Base-by-base conservation (phyloP, 352 stramenopile species). In the Phytophthora sp. region DNA sequence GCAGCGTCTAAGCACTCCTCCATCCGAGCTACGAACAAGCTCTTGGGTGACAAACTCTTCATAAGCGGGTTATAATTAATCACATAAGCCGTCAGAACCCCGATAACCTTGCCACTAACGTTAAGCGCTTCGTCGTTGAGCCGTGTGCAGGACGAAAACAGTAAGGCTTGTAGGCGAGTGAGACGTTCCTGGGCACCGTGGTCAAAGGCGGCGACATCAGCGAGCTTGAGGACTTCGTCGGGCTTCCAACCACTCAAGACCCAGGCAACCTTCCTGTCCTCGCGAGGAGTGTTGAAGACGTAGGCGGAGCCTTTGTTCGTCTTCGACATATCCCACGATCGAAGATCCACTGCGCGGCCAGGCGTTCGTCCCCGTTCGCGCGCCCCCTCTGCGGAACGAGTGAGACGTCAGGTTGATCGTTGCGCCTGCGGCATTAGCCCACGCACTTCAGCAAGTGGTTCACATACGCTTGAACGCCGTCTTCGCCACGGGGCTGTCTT, bases 381-480 rank as follows among this genome's bases (percentile, higher is more conserved):
- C 63, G 0, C 52, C 72, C 1, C 75, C 69, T 11, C 63, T 65
- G 0, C 63, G 51, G 15, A 77, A 77, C 2, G 49, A 77, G 41
- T 79, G 66, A 1, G 69, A 79, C 0, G 56, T 71, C 15, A 79
- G 33, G 12, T 58, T 54, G 13, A 50, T 47, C 0, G 56, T 41
- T 3, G 68, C 55, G 6, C 59, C 58, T n/a, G n/a, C n/a, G n/a
- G n/a, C n/a, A n/a, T n/a, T n/a, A n/a, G n/a, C n/a, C n/a, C n/a
- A n/a, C n/a, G n/a, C n/a, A n/a, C n/a, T n/a, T n/a, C n/a, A n/a
- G n/a, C n/a, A n/a, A n/a, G n/a, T n/a, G n/a, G n/a, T n/a, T n/a
- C n/a, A n/a, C n/a, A n/a, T n/a, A n/a, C n/a, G n/a, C n/a, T n/a
- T n/a, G n/a, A n/a, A n/a, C n/a, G n/a, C n/a, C n/a, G n/a, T n/a